These are phyloP conservation scores for Blepharisma japonicum DNA, from an alignment of 73 alveolate species.

Conservation along the genomic window DNA sequence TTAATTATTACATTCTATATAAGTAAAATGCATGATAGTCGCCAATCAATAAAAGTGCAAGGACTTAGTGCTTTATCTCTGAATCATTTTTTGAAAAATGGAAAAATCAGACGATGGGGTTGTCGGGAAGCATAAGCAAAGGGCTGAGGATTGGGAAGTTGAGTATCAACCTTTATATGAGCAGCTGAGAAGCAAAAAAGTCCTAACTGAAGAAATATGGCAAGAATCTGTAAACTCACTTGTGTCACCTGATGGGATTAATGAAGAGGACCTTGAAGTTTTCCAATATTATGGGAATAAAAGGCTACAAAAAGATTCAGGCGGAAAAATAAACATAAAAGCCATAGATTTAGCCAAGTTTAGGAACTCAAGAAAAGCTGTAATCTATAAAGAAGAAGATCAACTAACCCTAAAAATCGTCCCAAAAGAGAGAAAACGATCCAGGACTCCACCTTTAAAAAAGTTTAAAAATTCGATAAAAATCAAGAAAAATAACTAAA, in stretches of 20 bases:
- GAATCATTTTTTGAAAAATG: too few relatives aligned
- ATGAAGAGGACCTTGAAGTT: slow-evolving; percentile 19
- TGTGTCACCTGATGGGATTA: slow-evolving; percentile 5
- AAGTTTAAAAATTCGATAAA: not conserved
- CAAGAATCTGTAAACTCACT: slow-evolving; percentile 13
- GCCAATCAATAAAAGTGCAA: too few relatives aligned
- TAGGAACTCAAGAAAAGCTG: not conserved
- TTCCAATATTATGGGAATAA: not conserved
- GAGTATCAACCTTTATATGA: not conserved
- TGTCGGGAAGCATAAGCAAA: too few relatives aligned
- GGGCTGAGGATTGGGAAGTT: not conserved
- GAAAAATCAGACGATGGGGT: too few relatives aligned
- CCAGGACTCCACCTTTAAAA: not conserved
- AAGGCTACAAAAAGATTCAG: slow-evolving; percentile 6
- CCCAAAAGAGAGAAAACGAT: not conserved
- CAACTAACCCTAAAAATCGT: not conserved
- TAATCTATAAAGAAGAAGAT: not conserved
- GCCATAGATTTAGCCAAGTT: not conserved
- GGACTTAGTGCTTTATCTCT: too few relatives aligned
- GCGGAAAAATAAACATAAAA: not conserved
- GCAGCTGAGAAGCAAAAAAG: slow-evolving; percentile 11
- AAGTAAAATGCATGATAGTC: too few relatives aligned
- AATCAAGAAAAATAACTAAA: not conserved
- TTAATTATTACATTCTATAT: too few relatives aligned
- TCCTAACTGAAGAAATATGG: not conserved